phyloP scores from a whole-genome alignment of 306 rosid species.

The Aeschynomene evenia region DNA sequence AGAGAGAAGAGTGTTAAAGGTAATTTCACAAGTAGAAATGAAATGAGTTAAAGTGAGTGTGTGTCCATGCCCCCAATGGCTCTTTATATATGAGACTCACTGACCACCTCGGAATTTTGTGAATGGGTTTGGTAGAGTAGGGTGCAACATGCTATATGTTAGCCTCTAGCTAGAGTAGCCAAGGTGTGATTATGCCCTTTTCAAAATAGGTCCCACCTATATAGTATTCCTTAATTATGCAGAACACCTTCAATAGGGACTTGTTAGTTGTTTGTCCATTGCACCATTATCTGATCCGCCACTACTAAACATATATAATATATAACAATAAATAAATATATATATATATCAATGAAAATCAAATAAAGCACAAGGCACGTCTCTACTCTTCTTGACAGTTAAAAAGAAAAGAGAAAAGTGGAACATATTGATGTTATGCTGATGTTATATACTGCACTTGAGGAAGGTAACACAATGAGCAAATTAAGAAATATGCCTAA shows the following conservation, averaged over 20 bases:
- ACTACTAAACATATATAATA: conserved; percentile 14
- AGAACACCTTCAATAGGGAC: conserved; percentile 22
- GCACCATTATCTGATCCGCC: conserved; percentile 15
- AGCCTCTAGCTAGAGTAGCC: conserved; percentile 19
- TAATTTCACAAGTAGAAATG: neutral
- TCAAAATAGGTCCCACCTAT: conserved; percentile 28
- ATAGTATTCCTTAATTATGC: conserved; percentile 19
- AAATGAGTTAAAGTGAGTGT: conserved; percentile 36
- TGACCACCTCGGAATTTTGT: conserved; percentile 43
- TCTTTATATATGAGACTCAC: conserved; percentile 26
- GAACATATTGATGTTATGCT: conserved; percentile 12
- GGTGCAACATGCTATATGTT: conserved; percentile 34
- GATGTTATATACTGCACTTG: neutral
- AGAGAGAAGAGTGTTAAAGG: conserved; percentile 26
- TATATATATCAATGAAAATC: conserved; percentile 11
- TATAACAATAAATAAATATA: too few species aligned
- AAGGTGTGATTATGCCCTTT: conserved; percentile 26
- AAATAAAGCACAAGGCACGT: neutral
- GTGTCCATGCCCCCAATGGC: conserved; percentile 4
- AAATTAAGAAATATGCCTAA: conserved; percentile 10
- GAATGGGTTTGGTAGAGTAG: conserved; percentile 36
- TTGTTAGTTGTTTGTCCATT: neutral
- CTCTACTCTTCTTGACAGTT: neutral
- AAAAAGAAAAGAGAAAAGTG: neutral
- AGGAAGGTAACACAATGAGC: neutral